Percentiles rank a stretch among this genome's conserved stretches.
Conservation (phyloP, 1,139 yeast genomes). For the Blastobotrys arbuscula region DNA sequence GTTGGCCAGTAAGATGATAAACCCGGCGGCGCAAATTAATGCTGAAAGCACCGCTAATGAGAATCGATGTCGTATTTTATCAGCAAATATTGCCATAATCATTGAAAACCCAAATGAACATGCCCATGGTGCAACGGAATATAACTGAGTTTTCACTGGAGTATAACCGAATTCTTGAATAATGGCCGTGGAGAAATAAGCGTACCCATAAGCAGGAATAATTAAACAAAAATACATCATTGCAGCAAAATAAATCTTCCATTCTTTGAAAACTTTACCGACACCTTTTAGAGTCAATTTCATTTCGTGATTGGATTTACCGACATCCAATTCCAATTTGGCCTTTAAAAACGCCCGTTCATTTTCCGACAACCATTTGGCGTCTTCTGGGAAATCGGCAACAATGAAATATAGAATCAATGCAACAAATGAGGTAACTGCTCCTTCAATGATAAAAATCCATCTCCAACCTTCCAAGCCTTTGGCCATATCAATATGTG, state of each 20-base stretch:
- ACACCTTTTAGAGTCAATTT: constrained; percentile 32
- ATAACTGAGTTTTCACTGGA: constrained; percentile 57
- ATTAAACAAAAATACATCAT: constrained; percentile 57
- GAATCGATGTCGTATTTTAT: constrained; percentile 42
- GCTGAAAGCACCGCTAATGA: constrained; percentile 44
- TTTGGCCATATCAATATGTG: constrained; percentile 46
- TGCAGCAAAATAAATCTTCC: constrained; percentile 51
- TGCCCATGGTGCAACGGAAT: constrained; percentile 71
- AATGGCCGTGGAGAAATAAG: constrained; percentile 63
- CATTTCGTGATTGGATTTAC: constrained; percentile 34
- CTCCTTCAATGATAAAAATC: constrained; percentile 70
- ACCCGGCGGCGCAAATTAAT: constrained; percentile 48
- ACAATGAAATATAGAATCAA: constrained; percentile 56
- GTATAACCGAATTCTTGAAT: constrained; percentile 54
- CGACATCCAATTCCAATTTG: constrained; percentile 41
- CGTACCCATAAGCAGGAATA: constrained; percentile 66
- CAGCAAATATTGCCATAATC: constrained; percentile 35
- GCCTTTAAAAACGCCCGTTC: constrained; percentile 39
- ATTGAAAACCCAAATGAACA: constrained; percentile 54
- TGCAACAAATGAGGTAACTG: constrained; percentile 59
- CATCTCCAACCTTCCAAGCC: constrained; percentile 63
- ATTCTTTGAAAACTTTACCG: constrained; percentile 33
- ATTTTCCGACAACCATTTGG: constrained; percentile 39
- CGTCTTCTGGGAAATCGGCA: constrained; percentile 72
- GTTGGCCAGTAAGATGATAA: constrained; percentile 44